Evolutionary conservation across 768 basidiomycete genomes (phyloP).

Genomic region (Dioszegia crocea): DNA sequence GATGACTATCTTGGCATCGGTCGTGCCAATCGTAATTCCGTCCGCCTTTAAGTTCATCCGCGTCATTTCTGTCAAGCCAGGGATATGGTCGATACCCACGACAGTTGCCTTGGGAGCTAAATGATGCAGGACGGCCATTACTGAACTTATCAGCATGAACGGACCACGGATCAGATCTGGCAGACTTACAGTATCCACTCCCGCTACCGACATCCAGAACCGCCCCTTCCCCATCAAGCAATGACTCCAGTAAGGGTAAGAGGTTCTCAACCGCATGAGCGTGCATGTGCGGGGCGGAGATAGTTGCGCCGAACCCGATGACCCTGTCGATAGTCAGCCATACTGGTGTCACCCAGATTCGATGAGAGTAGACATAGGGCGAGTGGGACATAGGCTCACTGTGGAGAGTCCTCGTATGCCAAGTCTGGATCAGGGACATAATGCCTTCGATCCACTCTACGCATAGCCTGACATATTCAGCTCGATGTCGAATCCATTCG

Average conservation of each 20-base stretch:
- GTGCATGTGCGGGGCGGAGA: constrained; percentile 97
- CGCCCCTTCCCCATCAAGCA: constrained; percentile 57
- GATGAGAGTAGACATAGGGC: background rate
- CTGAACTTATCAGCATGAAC: constrained; percentile 14
- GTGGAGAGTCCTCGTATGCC: constrained; percentile 77
- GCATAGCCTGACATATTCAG: constrained; percentile 57
- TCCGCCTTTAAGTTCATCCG: constrained; percentile 63
- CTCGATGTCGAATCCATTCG: too few relatives aligned
- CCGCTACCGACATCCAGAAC: constrained; percentile 89
- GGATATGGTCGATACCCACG: constrained; percentile 87
- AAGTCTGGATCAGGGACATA: constrained; percentile 56
- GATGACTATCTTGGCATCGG: constrained; percentile 59
- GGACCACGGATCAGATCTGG: background rate
- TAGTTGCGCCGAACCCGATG: constrained; percentile 83
- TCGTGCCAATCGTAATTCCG: constrained; percentile 55
- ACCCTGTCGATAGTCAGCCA: constrained; percentile 51
- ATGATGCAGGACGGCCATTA: constrained; percentile 68
- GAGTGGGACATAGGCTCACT: constrained; percentile 51
- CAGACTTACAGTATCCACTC: constrained; percentile 62
- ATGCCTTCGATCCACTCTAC: constrained; percentile 63
- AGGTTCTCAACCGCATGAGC: constrained; percentile 79
- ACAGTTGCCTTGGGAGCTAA: constrained; percentile 59
- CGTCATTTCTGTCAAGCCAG: constrained; percentile 65
- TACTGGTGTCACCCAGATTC: too few relatives aligned
- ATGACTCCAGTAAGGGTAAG: constrained; percentile 59